A percentile compares a stretch with the other conserved stretches of the same genome.
Conservation (phyloP, 2,329 filamentous ascomycete species). For the Lecanoromycetidae sp. region DNA sequence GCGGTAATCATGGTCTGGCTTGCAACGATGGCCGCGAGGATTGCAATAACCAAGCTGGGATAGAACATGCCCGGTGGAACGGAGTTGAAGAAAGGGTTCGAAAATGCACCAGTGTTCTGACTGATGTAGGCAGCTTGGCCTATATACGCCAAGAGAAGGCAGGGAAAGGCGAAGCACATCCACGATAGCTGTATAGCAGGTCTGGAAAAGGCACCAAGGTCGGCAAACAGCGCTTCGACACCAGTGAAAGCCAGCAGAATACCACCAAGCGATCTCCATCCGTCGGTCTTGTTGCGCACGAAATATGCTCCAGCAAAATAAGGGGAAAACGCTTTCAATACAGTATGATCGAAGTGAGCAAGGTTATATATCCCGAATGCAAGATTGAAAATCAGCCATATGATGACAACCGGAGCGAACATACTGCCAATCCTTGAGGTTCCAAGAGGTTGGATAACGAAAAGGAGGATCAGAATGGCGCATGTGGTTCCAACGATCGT, state of each 20-base stretch:
- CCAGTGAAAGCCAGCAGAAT: slow-evolving; percentile 64
- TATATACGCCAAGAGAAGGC: slow-evolving; percentile 47
- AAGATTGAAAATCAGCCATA: slow-evolving; percentile 44
- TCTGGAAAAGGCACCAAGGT: slow-evolving; percentile 61
- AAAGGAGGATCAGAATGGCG: slow-evolving; percentile 42
- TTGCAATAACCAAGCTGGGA: slow-evolving; percentile 54
- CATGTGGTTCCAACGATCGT: slow-evolving; percentile 41
- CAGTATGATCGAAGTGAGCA: slow-evolving; percentile 20
- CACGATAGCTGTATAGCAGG: slow-evolving; percentile 61
- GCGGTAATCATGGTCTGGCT: slow-evolving; percentile 69
- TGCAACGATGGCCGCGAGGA: slow-evolving; percentile 61
- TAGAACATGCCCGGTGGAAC: slow-evolving; percentile 57
- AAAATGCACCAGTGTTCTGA: slow-evolving; percentile 45
- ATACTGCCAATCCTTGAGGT: slow-evolving; percentile 35
- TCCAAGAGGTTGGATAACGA: slow-evolving; percentile 44
- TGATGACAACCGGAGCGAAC: slow-evolving; percentile 44
- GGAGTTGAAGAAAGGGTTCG: slow-evolving; percentile 63
- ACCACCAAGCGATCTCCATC: slow-evolving; percentile 49
- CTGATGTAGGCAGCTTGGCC: slow-evolving; percentile 66
- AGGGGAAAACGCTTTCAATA: slow-evolving; percentile 42
- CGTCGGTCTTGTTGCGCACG: slow-evolving; percentile 37
- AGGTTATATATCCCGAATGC: slow-evolving; percentile 40
- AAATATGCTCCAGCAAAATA: slow-evolving; percentile 40
- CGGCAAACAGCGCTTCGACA: slow-evolving; percentile 67
- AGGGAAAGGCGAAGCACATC: slow-evolving; percentile 57